Evolutionary conservation across 1,139 yeast genomes (phyloP).

Genomic region (Pichia sp.): DNA sequence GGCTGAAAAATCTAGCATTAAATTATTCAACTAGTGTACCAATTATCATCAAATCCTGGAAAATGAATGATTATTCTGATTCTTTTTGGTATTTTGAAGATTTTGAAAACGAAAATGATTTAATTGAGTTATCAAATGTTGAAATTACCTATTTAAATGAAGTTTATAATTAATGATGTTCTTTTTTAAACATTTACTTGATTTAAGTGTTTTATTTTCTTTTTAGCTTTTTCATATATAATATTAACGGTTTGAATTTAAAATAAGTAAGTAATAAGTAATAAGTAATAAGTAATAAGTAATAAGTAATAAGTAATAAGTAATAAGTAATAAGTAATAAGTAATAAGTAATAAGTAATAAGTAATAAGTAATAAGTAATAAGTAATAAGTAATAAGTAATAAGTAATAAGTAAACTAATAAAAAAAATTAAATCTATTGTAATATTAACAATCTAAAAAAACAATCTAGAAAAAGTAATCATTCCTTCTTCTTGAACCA

Average conservation of each 20-base stretch:
- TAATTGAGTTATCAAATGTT: neutral
- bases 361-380: neutral
- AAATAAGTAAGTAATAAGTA: neutral
- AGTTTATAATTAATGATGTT: neutral
- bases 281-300: neutral
- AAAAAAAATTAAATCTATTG: no score
- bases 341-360: neutral
- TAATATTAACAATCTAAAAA: no score
- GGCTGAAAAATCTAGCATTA: conserved; percentile 2
- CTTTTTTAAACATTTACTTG: neutral
- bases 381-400: no score
- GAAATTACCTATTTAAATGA: neutral
- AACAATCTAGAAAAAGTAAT: no score
- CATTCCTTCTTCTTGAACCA: neutral
- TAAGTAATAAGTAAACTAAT: neutral
- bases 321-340: neutral
- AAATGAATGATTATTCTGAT: neutral
- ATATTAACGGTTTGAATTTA: neutral
- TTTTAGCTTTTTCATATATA: neutral
- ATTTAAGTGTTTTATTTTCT: neutral
- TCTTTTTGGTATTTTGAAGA: neutral
- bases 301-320: neutral
- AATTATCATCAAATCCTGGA: conserved; percentile 5
- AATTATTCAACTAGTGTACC: conserved; percentile 8
- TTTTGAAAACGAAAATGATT: neutral